Base-by-base conservation (phyloP, 305 asterid genomes). In the Fraxinus nigra region DNA sequence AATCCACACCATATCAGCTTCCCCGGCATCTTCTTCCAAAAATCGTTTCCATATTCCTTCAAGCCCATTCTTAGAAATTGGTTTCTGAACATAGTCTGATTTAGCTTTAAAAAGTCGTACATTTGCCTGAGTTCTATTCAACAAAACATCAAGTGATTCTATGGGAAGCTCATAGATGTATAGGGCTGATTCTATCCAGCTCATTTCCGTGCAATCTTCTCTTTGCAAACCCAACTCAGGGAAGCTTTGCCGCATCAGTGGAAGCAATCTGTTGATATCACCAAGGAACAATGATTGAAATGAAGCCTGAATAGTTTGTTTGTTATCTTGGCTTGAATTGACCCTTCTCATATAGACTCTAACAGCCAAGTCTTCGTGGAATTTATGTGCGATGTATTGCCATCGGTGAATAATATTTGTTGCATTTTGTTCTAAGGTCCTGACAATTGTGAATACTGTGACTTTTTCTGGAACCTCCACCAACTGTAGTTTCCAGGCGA, bases 51-150 rank as follows among this genome's bases (percentile, higher is more conserved):
- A 84, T 11, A 84, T 38, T 11, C 67, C 43, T 72, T 77, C 54
- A 3, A 84, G 37, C 11, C 84, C 87, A 20, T 74, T 75, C 63
- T 28, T 75, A 0, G 87, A 75, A 37, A 84, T 84, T 7, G 84
- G 84, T 10, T 8, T 10, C 56, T 63, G 84, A 5, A 84, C 80
- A 13, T 76, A 78, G 35, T 84, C 87, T 9, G 78, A 24, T 61
- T 84, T 84, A 3, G 78, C 38, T 82, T 77, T 84, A 37, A 40
- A 78, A 69, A 72, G 4, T 22, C 2, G 11, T 61, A 22, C 5
- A 22, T 20, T 61, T 61, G 28, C 72, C 32, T 61, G 33, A 20
- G 72, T 61, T 28, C 32, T 61, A 61, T 61, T 61, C 0, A 61
- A 3, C 11, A 61, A 61, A 61, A 61, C 32, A 22, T 61, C 72